Evolutionary conservation across 1,284 basidiomycete species (phyloP), one percentile per base, ranked within the genome.

Genomic region (Afroboletus lepidellus): DNA sequence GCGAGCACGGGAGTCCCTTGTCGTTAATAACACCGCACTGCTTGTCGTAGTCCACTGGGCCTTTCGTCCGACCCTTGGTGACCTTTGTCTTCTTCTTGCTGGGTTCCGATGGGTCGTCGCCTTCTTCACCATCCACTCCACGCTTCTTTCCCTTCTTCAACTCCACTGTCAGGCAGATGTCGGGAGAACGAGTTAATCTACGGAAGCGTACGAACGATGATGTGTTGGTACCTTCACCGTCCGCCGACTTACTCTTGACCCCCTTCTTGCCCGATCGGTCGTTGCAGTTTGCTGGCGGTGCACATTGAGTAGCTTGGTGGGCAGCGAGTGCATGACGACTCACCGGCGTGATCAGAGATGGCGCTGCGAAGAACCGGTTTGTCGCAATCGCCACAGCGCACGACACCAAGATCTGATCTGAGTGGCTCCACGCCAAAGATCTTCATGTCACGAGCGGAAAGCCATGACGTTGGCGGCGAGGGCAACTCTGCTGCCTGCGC

Each of bases 1-100:
- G 91, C n/a, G 94, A 93, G 69, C 96, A 99, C 0, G 92, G 94
- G 11, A 94, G 75, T 41, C 83, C 83, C 69, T 98, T 98, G 74
- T 98, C 95, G 74, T 96, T 98, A 70, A 98, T 95, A 41, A 99
- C 96, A 50, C 97, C 96, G 62, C 96, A 99, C 63, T 98, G 94
- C 56, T 84, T 86, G 74, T 98, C 93, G 58, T 90, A 85, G 69
- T 98, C 89, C 48, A 95, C 84, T 2, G 93, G 93, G 2, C 90
- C 90, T 64, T 92, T 90, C 55, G 82, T 72, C 39, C 92, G 83
- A 13, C 85, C 84, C 65, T 88, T 90, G 15, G 80, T 89, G 60
- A 81, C 77, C 69, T 87, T 92, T 53, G 79, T 75, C 69, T 90
- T 92, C 74, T 92, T 92, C 71, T 85, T 85, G 53, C 79, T 77